A percentile compares a stretch with the other conserved stretches of the same genome.
phyloP scores from a whole-genome alignment of 129 eudicot species.

The Flaveria robusta region DNA sequence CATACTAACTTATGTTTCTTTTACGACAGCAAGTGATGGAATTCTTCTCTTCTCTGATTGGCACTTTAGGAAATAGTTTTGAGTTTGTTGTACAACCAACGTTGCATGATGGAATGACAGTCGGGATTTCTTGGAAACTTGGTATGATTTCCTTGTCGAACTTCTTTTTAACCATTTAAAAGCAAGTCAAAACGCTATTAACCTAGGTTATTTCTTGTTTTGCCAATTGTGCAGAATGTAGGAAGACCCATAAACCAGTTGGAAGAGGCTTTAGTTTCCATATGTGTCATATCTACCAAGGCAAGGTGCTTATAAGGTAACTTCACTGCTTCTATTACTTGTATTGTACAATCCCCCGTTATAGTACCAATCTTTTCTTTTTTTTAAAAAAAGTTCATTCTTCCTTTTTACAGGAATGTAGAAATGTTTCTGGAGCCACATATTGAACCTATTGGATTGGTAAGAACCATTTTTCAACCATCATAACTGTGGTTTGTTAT shows the following conservation, averaged over 20 bases:
- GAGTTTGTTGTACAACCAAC: slow-evolving; percentile 69
- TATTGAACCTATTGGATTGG: slow-evolving; percentile 61
- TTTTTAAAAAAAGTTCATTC: not conserved
- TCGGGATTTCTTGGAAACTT: slow-evolving; percentile 74
- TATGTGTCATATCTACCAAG: slow-evolving; percentile 69
- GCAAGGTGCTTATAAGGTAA: slow-evolving; percentile 73
- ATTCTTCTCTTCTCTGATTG: slow-evolving; percentile 57
- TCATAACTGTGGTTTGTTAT: not conserved
- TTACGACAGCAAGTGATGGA: slow-evolving; percentile 61
- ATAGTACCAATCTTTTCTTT: not conserved
- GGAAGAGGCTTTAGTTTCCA: slow-evolving; percentile 72
- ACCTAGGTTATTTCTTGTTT: not conserved
- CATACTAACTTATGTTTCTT: not conserved
- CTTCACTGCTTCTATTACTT: not conserved
- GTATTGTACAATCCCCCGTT: not conserved
- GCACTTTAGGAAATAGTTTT: slow-evolving; percentile 49
- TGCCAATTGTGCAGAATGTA: slow-evolving; percentile 53
- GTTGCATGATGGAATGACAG: slow-evolving; percentile 70
- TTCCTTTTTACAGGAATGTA: slow-evolving; percentile 53
- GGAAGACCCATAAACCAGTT: slow-evolving; percentile 51
- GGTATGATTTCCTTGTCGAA: slow-evolving; percentile 34
- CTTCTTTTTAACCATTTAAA: not conserved
- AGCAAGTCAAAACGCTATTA: not conserved
- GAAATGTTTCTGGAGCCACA: slow-evolving; percentile 81
- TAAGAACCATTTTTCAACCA: slow-evolving; percentile 27